A percentile compares a stretch with the other conserved stretches of the same genome.
Evolutionary conservation across 108 stramenopile genomes (phyloP).

Genomic region (Parmales sp.): DNA sequence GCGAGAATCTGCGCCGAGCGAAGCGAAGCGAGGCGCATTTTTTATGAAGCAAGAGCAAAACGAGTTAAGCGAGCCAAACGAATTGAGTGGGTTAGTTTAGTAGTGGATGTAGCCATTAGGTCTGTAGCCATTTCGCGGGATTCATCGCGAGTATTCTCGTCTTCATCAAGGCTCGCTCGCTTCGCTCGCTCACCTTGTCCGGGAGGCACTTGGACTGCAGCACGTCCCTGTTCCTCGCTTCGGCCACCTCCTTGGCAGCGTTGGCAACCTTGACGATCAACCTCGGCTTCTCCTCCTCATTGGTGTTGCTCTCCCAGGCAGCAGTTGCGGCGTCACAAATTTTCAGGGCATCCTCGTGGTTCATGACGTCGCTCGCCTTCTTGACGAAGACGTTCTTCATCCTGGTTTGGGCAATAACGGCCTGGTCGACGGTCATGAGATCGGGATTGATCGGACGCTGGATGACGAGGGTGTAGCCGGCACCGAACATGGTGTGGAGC

Average conservation of each 20-base stretch:
- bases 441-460: not conserved
- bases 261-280: not conserved
- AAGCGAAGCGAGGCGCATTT: too few relatives aligned
- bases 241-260: not conserved
- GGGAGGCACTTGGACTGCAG: not conserved
- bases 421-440: not conserved
- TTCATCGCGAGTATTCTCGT: too few relatives aligned
- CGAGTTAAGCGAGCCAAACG: too few relatives aligned
- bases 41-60: too few relatives aligned
- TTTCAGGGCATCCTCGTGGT: too few relatives aligned
- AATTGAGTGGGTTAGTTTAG: too few relatives aligned
- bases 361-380: not conserved
- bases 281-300: not conserved
- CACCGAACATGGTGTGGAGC: conserved; percentile 40
- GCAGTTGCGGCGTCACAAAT: too few relatives aligned
- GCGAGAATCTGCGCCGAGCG: too few relatives aligned
- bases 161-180: too few relatives aligned
- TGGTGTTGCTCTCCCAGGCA: not conserved
- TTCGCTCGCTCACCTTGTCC: too few relatives aligned
- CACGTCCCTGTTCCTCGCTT: not conserved
- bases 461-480: conserved; percentile 24
- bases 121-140: too few relatives aligned
- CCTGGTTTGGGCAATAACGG: not conserved
- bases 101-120: too few relatives aligned
- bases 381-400: not conserved